Percentiles rank a stretch among this genome's conserved stretches.
Conservation (phyloP, 257 asterid species). For the Solanum arcanum region DNA sequence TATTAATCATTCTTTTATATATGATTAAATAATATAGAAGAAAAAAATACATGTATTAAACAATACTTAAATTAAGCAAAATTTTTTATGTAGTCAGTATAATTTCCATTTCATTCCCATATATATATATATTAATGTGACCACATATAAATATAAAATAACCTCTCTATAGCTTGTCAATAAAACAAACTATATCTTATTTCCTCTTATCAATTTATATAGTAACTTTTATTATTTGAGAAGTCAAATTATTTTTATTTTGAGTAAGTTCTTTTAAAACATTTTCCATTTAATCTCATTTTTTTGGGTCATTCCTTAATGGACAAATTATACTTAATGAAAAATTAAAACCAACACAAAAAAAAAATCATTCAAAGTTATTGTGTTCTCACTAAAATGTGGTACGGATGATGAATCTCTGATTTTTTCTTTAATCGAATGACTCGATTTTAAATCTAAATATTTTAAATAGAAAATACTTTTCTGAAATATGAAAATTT, state of each 20-base stretch:
- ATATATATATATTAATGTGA: not conserved
- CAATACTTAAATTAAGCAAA: not conserved
- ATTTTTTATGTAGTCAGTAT: not conserved
- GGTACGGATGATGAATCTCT: not conserved
- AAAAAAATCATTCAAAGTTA: not conserved
- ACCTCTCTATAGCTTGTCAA: not conserved
- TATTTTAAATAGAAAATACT: not conserved
- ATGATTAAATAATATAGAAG: not conserved
- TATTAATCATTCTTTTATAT: no score
- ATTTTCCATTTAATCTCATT: not conserved
- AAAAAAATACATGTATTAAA: not conserved
- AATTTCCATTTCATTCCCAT: not conserved
- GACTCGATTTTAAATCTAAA: no score
- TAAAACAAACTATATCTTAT: not conserved
- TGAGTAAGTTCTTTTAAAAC: not conserved
- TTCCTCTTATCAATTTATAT: not conserved
- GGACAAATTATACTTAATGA: not conserved
- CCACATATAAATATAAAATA: not conserved
- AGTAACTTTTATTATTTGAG: not conserved
- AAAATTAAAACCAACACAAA: no score
- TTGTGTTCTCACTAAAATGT: not conserved
- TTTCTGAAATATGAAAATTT: no score
- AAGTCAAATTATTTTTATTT: not conserved
- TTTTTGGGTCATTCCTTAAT: no score
- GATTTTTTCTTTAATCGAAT: not conserved